Evolutionary conservation across 2,329 filamentous ascomycete species (phyloP).

Genomic region (Cladosporium sp.): DNA sequence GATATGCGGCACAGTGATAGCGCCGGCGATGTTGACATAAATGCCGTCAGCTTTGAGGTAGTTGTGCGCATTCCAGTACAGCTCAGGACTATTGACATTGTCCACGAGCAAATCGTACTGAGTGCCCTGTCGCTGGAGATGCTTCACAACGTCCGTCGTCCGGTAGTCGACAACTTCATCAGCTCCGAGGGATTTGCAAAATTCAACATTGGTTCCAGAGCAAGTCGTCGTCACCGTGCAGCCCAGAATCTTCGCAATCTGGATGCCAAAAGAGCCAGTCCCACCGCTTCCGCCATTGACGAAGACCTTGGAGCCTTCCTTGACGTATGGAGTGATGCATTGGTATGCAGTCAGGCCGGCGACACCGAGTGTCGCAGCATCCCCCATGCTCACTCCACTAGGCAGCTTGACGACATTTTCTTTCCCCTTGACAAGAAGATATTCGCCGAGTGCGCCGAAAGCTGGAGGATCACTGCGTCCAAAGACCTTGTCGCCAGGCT

Average conservation of each 20-base stretch:
- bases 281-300: conserved; percentile 63
- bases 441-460: conserved; percentile 37
- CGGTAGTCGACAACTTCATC: conserved; percentile 61
- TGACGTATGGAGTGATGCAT: conserved; percentile 33
- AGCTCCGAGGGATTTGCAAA: conserved; percentile 57
- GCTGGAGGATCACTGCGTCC: conserved; percentile 30
- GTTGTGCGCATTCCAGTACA: conserved; percentile 51
- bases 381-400: conserved; percentile 31
- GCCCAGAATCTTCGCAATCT: conserved; percentile 58
- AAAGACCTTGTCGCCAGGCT: conserved; percentile 37
- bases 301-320: conserved; percentile 49
- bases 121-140: conserved; percentile 42
- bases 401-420: conserved; percentile 27
- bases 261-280: conserved; percentile 55
- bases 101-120: conserved; percentile 54
- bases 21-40: conserved; percentile 35
- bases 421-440: conserved; percentile 25
- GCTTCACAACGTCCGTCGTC: conserved; percentile 42
- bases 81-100: conserved; percentile 46
- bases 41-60: conserved; percentile 48
- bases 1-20: conserved; percentile 11
- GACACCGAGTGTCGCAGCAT: conserved; percentile 34
- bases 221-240: conserved; percentile 57
- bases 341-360: conserved; percentile 39
- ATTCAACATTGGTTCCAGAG: conserved; percentile 52